Evolutionary conservation across 352 stramenopile species (phyloP).

Genomic region (Globisporangium orthogonon): DNA sequence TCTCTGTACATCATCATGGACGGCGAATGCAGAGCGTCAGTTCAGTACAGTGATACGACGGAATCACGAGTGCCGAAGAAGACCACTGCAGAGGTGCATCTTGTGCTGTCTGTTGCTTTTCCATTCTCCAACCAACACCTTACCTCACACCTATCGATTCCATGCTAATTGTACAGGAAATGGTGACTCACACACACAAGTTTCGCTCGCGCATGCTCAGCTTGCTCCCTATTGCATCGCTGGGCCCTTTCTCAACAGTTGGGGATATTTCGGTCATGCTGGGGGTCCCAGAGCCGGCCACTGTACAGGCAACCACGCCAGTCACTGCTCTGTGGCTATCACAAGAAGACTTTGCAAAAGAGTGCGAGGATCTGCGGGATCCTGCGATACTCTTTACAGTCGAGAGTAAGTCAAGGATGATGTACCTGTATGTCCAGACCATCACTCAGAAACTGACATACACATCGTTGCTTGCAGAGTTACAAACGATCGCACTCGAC

Average conservation of each 20-base stretch:
- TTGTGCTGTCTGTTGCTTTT: neutral
- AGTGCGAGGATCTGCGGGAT: slow-evolving; percentile 32
- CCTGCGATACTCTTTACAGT: slow-evolving; percentile 17
- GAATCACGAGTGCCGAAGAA: neutral
- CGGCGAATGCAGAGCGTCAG: slow-evolving; percentile 32
- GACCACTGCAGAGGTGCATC: slow-evolving; percentile 4
- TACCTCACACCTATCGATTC: neutral
- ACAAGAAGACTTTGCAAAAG: slow-evolving; percentile 30
- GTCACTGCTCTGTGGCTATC: slow-evolving; percentile 27
- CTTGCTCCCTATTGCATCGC: slow-evolving; percentile 26
- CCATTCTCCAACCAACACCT: neutral
- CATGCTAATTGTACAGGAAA: slow-evolving; percentile 3
- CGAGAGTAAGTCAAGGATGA: slow-evolving; percentile 14
- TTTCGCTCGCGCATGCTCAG: slow-evolving; percentile 18
- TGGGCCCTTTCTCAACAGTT: slow-evolving; percentile 27
- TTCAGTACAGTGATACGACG: slow-evolving; percentile 8
- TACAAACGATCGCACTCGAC: slow-evolving; percentile 43
- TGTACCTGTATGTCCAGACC: neutral
- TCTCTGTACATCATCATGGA: slow-evolving; percentile 30
- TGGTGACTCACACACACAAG: slow-evolving; percentile 21
- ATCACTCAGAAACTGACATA: neutral
- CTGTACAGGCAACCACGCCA: slow-evolving; percentile 25
- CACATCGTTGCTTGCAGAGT: slow-evolving; percentile 11
- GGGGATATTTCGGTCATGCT: slow-evolving; percentile 36
- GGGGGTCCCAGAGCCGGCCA: slow-evolving; percentile 26